Conservation (phyloP, 176 grass and related monocot species). For the Otatea glauca region DNA sequence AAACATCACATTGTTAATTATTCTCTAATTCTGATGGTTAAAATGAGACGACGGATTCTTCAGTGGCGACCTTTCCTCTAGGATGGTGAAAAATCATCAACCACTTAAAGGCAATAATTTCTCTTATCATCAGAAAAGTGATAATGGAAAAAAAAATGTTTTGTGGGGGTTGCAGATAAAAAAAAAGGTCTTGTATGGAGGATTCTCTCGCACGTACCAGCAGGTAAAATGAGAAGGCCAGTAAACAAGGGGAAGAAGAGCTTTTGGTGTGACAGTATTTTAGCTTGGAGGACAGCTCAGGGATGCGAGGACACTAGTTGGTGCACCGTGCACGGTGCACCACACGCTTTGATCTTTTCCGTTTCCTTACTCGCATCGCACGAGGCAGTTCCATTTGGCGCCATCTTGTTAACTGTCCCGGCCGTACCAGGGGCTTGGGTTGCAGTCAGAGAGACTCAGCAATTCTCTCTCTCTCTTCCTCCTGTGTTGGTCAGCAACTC, state of each 20-base stretch:
- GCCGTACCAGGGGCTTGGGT: conserved; percentile 21
- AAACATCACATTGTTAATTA: conserved; percentile 12
- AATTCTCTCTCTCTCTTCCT: not conserved
- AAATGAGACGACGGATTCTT: not conserved
- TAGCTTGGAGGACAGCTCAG: conserved; percentile 68
- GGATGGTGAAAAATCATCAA: conserved; percentile 3
- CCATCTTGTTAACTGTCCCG: conserved; percentile 46
- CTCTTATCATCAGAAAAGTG: too few relatives aligned
- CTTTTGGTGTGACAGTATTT: conserved; percentile 31
- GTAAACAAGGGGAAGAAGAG: not conserved
- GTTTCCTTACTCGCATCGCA: conserved; percentile 29
- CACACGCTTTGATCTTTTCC: conserved; percentile 42
- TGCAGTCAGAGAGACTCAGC: not conserved
- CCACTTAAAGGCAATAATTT: not conserved
- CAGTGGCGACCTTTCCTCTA: not conserved
- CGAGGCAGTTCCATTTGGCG: conserved; percentile 74
- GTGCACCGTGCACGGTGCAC: conserved; percentile 48
- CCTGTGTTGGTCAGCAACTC: conserved; percentile 44
- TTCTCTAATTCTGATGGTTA: not conserved
- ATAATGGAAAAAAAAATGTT: not conserved
- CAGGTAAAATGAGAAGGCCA: not conserved
- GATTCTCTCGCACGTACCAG: not conserved
- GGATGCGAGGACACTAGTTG: conserved; percentile 69
- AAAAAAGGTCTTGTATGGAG: not conserved
- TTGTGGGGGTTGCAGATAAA: not conserved